Conservation (phyloP, 768 basidiomycete species). For the Pholiota conissans region DNA sequence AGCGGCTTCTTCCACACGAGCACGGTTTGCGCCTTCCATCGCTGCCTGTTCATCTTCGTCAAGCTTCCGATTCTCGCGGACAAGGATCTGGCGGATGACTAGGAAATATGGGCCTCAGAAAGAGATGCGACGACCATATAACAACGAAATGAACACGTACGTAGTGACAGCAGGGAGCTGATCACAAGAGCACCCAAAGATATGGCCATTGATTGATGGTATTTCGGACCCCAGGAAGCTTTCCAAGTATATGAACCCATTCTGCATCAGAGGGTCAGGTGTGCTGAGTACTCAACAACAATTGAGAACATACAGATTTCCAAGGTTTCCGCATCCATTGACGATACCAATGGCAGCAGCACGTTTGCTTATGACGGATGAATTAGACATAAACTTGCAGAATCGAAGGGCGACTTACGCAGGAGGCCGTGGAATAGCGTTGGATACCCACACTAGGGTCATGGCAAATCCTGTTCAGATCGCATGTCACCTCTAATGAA, state of each 20-base stretch:
- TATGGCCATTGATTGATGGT: conserved; percentile 64
- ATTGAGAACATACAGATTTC: conserved; percentile 47
- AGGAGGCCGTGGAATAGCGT: conserved; percentile 60
- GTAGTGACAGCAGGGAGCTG: conserved; percentile 29
- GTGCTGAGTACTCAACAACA: neutral
- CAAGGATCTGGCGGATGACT: conserved; percentile 49
- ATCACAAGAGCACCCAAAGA: conserved; percentile 34
- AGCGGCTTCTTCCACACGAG: conserved; percentile 58
- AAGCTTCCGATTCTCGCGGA: conserved; percentile 49
- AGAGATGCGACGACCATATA: no score
- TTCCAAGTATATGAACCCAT: conserved; percentile 67
- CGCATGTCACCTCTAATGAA: neutral
- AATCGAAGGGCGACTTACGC: conserved; percentile 12
- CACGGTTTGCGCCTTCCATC: conserved; percentile 43
- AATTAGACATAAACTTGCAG: neutral
- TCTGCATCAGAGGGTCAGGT: conserved; percentile 26
- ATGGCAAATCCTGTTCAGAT: conserved; percentile 36
- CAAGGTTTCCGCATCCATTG: conserved; percentile 57
- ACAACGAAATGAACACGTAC: conserved; percentile 26
- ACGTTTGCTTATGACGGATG: conserved; percentile 34
- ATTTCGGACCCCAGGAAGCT: conserved; percentile 58
- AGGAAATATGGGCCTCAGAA: neutral
- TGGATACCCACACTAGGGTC: conserved; percentile 64
- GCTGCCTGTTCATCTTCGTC: conserved; percentile 47
- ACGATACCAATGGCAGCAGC: conserved; percentile 63